A percentile compares a stretch with the other conserved stretches of the same genome.
Evolutionary conservation across 768 basidiomycete species (phyloP).

Genomic region (Rhizopogon sp.): DNA sequence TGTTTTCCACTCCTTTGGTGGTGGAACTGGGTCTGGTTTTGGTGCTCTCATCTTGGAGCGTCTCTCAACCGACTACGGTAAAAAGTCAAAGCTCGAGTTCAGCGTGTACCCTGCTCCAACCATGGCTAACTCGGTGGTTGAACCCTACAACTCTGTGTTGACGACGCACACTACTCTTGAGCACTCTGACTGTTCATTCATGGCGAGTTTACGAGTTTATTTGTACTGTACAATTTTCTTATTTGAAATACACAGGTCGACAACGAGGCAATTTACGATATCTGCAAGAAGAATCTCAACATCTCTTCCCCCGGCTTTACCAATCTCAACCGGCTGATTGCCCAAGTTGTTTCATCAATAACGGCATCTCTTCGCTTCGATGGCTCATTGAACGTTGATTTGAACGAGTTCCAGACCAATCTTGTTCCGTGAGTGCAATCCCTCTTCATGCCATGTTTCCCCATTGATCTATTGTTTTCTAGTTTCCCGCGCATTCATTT

Average conservation of each 20-base stretch:
- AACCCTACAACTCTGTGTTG: constrained; percentile 96
- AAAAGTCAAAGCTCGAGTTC: constrained; percentile 98
- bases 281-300: constrained; percentile 86
- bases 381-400: constrained; percentile 59
- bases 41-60: constrained; percentile 94
- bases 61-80: constrained; percentile 95
- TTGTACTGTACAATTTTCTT: constrained; percentile 4
- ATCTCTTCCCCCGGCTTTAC: constrained; percentile 85
- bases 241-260: constrained; percentile 45
- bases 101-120: constrained; percentile 94
- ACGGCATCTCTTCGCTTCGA: constrained; percentile 82
- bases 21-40: constrained; percentile 98
- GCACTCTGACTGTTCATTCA: constrained; percentile 99
- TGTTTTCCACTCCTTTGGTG: constrained; percentile 99
- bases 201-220: constrained; percentile 47
- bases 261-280: constrained; percentile 78
- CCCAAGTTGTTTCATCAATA: constrained; percentile 97
- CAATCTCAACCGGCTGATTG: constrained; percentile 95
- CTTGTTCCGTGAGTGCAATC: constrained; percentile 76
- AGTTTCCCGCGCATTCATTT: constrained; percentile 99
- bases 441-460: background rate
- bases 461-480: background rate
- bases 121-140: constrained; percentile 91
- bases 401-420: constrained; percentile 99
- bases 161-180: constrained; percentile 98